Conservation (phyloP, 495 filamentous ascomycete species). For the Talaromyces adpressus region DNA sequence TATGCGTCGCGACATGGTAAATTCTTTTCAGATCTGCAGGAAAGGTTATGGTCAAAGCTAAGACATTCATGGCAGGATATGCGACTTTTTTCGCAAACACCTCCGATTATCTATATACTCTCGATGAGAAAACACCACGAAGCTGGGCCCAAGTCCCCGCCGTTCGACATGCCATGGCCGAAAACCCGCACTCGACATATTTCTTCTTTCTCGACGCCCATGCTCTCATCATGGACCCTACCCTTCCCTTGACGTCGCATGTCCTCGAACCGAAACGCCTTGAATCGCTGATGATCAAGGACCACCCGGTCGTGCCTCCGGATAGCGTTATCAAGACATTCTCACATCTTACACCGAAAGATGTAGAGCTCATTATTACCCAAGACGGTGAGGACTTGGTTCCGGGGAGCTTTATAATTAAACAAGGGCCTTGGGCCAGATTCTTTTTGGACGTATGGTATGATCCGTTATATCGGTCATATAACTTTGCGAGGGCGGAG, state of each 20-base stretch:
- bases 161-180: slow-evolving; percentile 82
- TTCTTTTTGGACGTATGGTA: slow-evolving; percentile 97
- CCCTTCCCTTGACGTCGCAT: slow-evolving; percentile 59
- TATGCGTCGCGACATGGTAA: slow-evolving; percentile 88
- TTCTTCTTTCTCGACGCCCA: slow-evolving; percentile 82
- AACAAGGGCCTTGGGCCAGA: slow-evolving; percentile 79
- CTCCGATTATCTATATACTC: slow-evolving; percentile 57
- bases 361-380: slow-evolving; percentile 76
- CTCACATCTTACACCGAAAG: slow-evolving; percentile 62
- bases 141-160: slow-evolving; percentile 80
- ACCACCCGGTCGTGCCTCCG: slow-evolving; percentile 83
- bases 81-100: slow-evolving; percentile 70
- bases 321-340: slow-evolving; percentile 97
- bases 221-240: slow-evolving; percentile 85
- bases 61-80: slow-evolving; percentile 56
- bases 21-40: slow-evolving; percentile 12
- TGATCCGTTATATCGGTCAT: slow-evolving; percentile 84
- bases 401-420: slow-evolving; percentile 69
- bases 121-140: slow-evolving; percentile 55
- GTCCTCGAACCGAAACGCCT: slow-evolving; percentile 60
- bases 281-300: slow-evolving; percentile 74
- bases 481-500: slow-evolving; percentile 95
- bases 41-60: background rate
- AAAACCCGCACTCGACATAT: slow-evolving; percentile 63
- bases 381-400: slow-evolving; percentile 80